Evolutionary conservation across 306 rosid species (phyloP), one percentile per base, ranked within the genome.

Genomic region (Citrullus mucosospermus): DNA sequence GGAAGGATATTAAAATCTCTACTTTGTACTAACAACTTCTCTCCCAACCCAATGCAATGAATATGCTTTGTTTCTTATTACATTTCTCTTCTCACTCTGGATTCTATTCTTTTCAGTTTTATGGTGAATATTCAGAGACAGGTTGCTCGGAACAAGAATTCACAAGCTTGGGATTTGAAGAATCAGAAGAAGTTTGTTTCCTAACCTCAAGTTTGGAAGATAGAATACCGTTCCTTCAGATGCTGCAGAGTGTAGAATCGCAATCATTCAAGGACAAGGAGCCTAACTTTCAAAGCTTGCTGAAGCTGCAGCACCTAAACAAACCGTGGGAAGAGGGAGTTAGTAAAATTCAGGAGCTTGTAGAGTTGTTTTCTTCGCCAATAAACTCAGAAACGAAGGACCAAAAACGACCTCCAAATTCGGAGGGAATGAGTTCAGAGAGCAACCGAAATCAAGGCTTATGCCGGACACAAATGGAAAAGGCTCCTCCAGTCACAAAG

Each of bases 181-280:
- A 84, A 66, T 73, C 80, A 46, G 91, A 79, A 70, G 78, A 87
- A 56, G 80, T 78, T 8, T 80, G 78, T 17, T 15, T 84, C 59
- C 78, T 86, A 16, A 67, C 79, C 17, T 75, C 89, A 54, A 85
- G 82, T 43, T 88, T 88, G 55, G 96, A 86, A 30, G 88, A 91
- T 9, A 89, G 75, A 81, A 87, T 92, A 85, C 97, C 97, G 53
- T 91, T 95, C 60, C 93, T 95, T 16, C 92, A 91, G 75, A 95
- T 92, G 97, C 87, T 92, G 54, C 98, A 92, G 46, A 87, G 82
- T 84, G 90, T 90, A 51, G 96, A 91, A 63, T 74, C 91, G 32
- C 85, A 87, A n/a, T 82, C 84, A 18, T 10, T 79, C 53, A 95
- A 86, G 82, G 96, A 92, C 51, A 94, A 86, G 82, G 96, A 92